phyloP scores from a whole-genome alignment of 768 basidiomycete species.

The Psilocybe cyanescens region DNA sequence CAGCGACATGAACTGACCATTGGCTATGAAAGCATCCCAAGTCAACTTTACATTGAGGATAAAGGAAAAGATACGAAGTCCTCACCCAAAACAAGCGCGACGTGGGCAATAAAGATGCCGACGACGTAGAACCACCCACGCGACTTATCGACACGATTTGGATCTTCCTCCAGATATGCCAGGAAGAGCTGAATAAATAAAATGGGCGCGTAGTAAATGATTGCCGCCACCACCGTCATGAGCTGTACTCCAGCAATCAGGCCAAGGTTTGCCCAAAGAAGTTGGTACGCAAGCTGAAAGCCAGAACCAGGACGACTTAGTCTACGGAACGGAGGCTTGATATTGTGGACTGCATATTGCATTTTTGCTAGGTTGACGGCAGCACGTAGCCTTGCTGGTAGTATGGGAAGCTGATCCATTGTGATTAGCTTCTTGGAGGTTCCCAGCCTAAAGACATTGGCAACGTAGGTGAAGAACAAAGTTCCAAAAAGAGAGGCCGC shows the following conservation, averaged over 20 bases:
- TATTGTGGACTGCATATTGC: slow-evolving; percentile 5
- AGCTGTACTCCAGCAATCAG: slow-evolving; percentile 12
- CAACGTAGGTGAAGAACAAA: slow-evolving; percentile 14
- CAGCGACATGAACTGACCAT: slow-evolving; percentile 19
- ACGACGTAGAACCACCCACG: slow-evolving; percentile 67
- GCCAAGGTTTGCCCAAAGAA: slow-evolving; percentile 17
- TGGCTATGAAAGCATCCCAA: slow-evolving; percentile 1
- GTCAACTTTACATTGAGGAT: neutral
- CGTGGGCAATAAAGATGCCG: slow-evolving; percentile 21
- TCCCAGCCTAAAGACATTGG: slow-evolving; percentile 16
- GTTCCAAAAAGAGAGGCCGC: neutral
- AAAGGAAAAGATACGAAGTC: too few species aligned
- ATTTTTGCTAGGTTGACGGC: slow-evolving; percentile 12
- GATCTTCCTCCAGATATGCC: slow-evolving; percentile 62
- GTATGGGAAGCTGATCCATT: slow-evolving; percentile 13
- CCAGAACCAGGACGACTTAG: slow-evolving; percentile 3
- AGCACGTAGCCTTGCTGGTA: slow-evolving; percentile 13
- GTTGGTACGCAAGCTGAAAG: slow-evolving; percentile 15
- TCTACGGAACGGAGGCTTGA: slow-evolving; percentile 5
- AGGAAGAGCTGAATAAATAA: slow-evolving; percentile 62
- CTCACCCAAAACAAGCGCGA: slow-evolving; percentile 19
- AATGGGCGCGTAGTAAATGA: slow-evolving; percentile 21
- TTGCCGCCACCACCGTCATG: slow-evolving; percentile 14
- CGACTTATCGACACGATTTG: slow-evolving; percentile 47
- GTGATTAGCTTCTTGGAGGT: slow-evolving; percentile 9